Percentiles rank a stretch among this genome's conserved stretches.
These are phyloP conservation scores for Trichoderma sp. DNA, from an alignment of 2,329 filamentous ascomycete genomes.

Conservation along the genomic window DNA sequence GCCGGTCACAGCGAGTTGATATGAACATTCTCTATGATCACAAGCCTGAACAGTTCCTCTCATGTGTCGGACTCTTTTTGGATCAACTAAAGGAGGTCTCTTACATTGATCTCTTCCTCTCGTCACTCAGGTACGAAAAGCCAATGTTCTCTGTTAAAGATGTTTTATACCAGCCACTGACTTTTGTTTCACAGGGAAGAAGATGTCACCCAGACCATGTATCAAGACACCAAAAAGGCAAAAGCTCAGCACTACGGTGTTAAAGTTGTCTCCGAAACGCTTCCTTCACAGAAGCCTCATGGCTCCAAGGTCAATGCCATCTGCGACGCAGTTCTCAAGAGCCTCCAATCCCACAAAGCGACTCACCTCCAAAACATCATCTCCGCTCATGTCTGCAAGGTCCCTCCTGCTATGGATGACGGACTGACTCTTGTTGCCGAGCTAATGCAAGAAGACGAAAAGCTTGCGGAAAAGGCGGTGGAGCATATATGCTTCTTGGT, in stretches of 20 bases:
- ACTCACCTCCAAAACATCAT: conserved; percentile 84
- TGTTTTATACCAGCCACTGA: conserved; percentile 28
- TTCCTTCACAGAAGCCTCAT: conserved; percentile 22
- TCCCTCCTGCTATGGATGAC: conserved; percentile 82
- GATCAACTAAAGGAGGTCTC: conserved; percentile 78
- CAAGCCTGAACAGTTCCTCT: conserved; percentile 79
- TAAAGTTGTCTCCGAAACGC: conserved; percentile 18
- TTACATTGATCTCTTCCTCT: conserved; percentile 87
- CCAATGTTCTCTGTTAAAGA: neutral
- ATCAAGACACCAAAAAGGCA: conserved; percentile 71
- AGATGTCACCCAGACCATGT: conserved; percentile 90
- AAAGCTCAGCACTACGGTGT: conserved; percentile 23
- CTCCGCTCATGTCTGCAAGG: conserved; percentile 92
- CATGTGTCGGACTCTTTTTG: conserved; percentile 71
- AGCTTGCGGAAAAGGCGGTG: conserved; percentile 80
- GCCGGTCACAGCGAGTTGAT: conserved; percentile 89
- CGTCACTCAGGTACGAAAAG: conserved; percentile 65
- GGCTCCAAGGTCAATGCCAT: conserved; percentile 75
- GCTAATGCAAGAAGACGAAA: conserved; percentile 64
- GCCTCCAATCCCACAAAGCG: conserved; percentile 59
- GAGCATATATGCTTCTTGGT: conserved; percentile 98
- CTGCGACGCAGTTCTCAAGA: conserved; percentile 76
- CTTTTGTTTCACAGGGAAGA: conserved; percentile 60
- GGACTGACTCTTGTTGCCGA: conserved; percentile 76
- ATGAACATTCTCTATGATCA: conserved; percentile 98